Conservation (phyloP, 192 early-diverging fungal species). For the Backusella sp. region DNA sequence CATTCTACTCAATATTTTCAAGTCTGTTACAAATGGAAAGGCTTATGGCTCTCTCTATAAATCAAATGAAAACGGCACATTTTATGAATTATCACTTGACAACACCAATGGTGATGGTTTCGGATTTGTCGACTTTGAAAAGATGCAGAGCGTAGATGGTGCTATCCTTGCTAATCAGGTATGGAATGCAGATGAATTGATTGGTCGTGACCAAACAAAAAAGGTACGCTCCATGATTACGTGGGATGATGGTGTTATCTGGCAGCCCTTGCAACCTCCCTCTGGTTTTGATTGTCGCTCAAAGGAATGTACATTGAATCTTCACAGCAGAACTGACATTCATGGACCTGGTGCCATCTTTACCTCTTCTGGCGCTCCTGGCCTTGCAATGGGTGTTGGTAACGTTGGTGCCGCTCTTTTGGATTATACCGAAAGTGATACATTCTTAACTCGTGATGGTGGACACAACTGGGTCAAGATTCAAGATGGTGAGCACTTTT, state of each 20-base stretch:
- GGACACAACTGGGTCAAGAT: constrained; percentile 83
- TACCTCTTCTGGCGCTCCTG: constrained; percentile 68
- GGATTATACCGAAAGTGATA: constrained; percentile 61
- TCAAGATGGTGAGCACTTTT: constrained; percentile 59
- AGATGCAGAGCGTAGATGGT: constrained; percentile 83
- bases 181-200: constrained; percentile 64
- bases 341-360: constrained; percentile 62
- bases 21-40: constrained; percentile 38
- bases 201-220: constrained; percentile 56
- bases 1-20: constrained; percentile 78
- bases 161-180: constrained; percentile 90
- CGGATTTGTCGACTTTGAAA: constrained; percentile 89
- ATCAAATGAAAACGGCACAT: constrained; percentile 83
- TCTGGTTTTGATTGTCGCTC: constrained; percentile 17
- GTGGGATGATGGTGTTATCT: constrained; percentile 85
- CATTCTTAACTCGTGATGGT: constrained; percentile 82
- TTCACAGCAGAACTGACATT: constrained; percentile 76
- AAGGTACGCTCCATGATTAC: constrained; percentile 73
- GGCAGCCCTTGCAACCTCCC: constrained; percentile 63
- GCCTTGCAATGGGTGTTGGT: constrained; percentile 88
- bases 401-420: constrained; percentile 72
- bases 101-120: constrained; percentile 75
- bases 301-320: constrained; percentile 69
- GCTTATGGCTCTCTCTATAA: constrained; percentile 83
- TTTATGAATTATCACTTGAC: constrained; percentile 71